Evolutionary conservation across 495 filamentous ascomycete genomes (phyloP).

Genomic region (Penicillium robsamsonii): DNA sequence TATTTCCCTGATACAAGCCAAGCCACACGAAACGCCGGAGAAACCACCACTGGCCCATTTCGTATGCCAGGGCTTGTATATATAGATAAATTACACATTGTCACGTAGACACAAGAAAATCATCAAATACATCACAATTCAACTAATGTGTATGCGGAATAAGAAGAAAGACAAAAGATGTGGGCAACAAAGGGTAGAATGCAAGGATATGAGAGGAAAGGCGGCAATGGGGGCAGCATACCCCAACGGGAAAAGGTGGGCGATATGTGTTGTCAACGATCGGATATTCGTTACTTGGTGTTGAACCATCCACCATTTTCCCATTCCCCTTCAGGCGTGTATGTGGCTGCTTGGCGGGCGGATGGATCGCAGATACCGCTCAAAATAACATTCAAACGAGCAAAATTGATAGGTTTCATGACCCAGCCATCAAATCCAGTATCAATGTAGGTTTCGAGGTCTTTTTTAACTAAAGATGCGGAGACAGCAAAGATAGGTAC

Average conservation of each 20-base stretch:
- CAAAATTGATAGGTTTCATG: constrained; percentile 73
- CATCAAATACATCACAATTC: constrained; percentile 8
- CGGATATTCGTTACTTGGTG: neutral
- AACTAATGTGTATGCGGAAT: neutral
- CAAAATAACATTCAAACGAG: constrained; percentile 25
- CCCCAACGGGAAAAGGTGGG: neutral
- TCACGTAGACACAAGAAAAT: constrained; percentile 2
- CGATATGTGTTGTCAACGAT: neutral
- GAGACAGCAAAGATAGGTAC: constrained; percentile 90
- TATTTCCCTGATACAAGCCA: constrained; percentile 1
- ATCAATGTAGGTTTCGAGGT: constrained; percentile 61
- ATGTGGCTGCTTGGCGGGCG: constrained; percentile 49
- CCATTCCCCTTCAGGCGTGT: constrained; percentile 60
- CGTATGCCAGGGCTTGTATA: constrained; percentile 1
- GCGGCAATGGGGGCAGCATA: too few relatives aligned
- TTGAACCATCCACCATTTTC: constrained; percentile 72
- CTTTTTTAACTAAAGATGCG: constrained; percentile 71
- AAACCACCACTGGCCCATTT: neutral
- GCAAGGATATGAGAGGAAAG: neutral
- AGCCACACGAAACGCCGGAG: neutral
- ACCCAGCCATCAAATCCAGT: constrained; percentile 87
- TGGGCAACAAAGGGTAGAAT: too few relatives aligned
- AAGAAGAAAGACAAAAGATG: too few relatives aligned
- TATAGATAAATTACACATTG: neutral
- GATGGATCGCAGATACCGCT: constrained; percentile 44